A percentile compares a stretch with the other conserved stretches of the same genome.
These are phyloP conservation scores for Harringtonia lauricola DNA, from an alignment of 2,329 filamentous ascomycete species.

Conservation along the genomic window DNA sequence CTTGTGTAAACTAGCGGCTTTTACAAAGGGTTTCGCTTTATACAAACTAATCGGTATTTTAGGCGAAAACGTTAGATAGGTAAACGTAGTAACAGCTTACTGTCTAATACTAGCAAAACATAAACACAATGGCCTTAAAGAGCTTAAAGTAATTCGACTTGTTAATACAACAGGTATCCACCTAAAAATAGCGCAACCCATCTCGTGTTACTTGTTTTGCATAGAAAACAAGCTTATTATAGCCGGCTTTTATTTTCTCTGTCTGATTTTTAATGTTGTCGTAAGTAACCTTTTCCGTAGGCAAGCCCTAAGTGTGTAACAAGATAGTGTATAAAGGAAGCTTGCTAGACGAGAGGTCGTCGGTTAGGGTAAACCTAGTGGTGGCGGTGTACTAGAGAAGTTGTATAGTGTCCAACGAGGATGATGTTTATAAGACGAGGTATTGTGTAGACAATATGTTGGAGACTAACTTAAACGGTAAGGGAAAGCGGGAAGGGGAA, in stretches of 20 bases:
- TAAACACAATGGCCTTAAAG: constrained; percentile 6
- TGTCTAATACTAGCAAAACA: constrained; percentile 8
- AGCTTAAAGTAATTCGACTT: constrained; percentile 5
- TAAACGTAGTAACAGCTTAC: constrained; percentile 5
- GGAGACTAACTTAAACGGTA: too few relatives aligned
- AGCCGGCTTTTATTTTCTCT: constrained; percentile 1
- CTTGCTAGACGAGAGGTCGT: too few relatives aligned
- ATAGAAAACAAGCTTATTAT: constrained; percentile 6
- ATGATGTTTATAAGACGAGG: too few relatives aligned
- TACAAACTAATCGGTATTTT: not conserved
- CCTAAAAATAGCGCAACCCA: constrained; percentile 4
- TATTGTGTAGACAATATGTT: too few relatives aligned
- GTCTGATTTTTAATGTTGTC: constrained; percentile 7
- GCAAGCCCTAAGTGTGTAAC: constrained; percentile 17
- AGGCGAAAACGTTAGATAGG: constrained; percentile 1
- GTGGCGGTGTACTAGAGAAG: too few relatives aligned
- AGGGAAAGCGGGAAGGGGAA: too few relatives aligned
- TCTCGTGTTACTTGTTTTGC: not conserved
- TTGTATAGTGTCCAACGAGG: too few relatives aligned
- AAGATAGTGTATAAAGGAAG: constrained; percentile 16
- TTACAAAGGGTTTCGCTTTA: too few relatives aligned
- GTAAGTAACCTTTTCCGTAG: constrained; percentile 10
- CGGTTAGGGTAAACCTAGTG: too few relatives aligned
- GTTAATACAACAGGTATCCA: constrained; percentile 11
- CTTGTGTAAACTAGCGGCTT: constrained; percentile 8